phyloP scores from a whole-genome alignment of 192 early-diverging fungal genomes.

The Rhizophagus prolifer region DNA sequence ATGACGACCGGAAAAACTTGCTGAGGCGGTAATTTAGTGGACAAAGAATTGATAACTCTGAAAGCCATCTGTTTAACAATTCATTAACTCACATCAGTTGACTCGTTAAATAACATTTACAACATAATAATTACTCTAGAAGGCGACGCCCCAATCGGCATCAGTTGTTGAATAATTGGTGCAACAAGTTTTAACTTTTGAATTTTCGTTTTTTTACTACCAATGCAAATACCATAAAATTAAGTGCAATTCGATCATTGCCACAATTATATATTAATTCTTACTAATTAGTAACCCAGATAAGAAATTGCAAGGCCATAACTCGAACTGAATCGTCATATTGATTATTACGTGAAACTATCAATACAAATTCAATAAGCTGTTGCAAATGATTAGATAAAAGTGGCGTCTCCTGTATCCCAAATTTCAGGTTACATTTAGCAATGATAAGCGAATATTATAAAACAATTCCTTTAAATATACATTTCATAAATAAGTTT shows the following conservation, averaged over 20 bases:
- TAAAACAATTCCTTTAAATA: not conserved
- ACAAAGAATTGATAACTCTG: constrained; percentile 73
- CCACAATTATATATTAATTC: constrained; percentile 30
- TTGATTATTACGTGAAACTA: constrained; percentile 65
- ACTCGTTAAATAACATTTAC: not conserved
- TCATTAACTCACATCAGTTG: constrained; percentile 8
- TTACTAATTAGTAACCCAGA: constrained; percentile 76
- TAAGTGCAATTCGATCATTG: constrained; percentile 1
- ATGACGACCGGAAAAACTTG: constrained; percentile 84
- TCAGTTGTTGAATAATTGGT: constrained; percentile 72
- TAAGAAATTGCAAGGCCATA: constrained; percentile 79
- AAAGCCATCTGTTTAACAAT: constrained; percentile 42
- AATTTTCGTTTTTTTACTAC: constrained; percentile 78
- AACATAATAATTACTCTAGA: constrained; percentile 43
- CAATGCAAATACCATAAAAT: constrained; percentile 16
- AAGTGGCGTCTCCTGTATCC: constrained; percentile 67
- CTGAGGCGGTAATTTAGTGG: constrained; percentile 82
- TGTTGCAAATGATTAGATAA: constrained; percentile 76
- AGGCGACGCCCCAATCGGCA: constrained; percentile 82
- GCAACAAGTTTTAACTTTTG: constrained; percentile 80
- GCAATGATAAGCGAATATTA: too few species aligned
- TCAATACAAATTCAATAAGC: constrained; percentile 80
- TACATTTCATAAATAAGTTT: constrained; percentile 4
- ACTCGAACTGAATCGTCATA: constrained; percentile 72
- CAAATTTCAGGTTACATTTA: not conserved